Evolutionary conservation across 225 moss, liverwort and hornwort genomes (phyloP).

Genomic region (Takakia lepidozioides): DNA sequence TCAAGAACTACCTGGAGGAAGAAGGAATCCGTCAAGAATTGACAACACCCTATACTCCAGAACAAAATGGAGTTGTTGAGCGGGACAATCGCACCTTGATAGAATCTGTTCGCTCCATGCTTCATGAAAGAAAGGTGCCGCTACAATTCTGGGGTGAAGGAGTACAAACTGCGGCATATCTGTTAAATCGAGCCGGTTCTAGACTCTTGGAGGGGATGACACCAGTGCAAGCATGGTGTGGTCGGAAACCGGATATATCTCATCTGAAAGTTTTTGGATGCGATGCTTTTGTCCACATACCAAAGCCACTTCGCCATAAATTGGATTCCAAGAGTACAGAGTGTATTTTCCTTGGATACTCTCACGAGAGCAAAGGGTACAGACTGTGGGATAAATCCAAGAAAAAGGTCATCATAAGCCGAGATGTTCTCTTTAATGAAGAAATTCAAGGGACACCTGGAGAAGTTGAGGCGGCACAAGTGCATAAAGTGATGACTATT

Average conservation of each 20-base stretch:
- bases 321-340: not conserved
- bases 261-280: constrained; percentile 2
- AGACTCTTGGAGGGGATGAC: not conserved
- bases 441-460: not conserved
- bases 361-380: not conserved
- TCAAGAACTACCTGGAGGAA: too few species aligned
- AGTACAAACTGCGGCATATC: too few species aligned
- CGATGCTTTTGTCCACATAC: constrained; percentile 1
- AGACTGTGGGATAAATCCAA: not conserved
- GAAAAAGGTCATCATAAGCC: not conserved
- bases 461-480: not conserved
- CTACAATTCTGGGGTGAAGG: not conserved
- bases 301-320: not conserved
- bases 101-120: too few species aligned
- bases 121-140: too few species aligned
- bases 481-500: too few species aligned
- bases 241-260: not conserved
- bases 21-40: too few species aligned
- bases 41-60: too few species aligned
- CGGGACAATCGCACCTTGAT: too few species aligned
- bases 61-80: too few species aligned
- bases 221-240: constrained; percentile 7
- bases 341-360: constrained; percentile 1
- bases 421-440: not conserved
- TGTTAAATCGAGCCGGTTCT: not conserved